Evolutionary conservation across 176 grass and related monocot genomes (phyloP), one percentile per base, ranked within the genome.

Genomic region (Musa acuminata): DNA sequence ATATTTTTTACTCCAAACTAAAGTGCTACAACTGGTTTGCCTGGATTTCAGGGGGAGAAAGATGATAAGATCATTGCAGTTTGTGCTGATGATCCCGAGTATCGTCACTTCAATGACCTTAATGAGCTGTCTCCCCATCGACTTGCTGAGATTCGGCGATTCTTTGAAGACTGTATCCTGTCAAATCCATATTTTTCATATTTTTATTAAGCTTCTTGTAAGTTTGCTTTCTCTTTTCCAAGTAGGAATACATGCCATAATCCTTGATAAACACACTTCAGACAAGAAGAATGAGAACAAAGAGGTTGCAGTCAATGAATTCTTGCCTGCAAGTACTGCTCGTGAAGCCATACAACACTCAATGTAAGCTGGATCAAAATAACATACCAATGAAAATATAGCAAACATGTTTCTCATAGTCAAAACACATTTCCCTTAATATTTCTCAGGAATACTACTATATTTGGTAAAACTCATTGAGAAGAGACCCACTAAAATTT

Each of bases 221-320:
- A 24, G 1, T 24, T 65, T 27, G 13, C 23, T 11, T 64, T 64
- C 26, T 26, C 9, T 6, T 43, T 0, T 26, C 9, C 62, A 3
- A 3, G 11, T 27, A 69, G 7, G n/a, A 69, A 29, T 11, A n/a
- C 1, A 20, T 1, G 24, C 8, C 11, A 17, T 7, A 12, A 21
- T 82, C 59, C 67, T 79, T 64, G 6, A 20, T 21, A 67, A 77
- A 78, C 70, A 78, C 70, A 50, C 75, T 87, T 23, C 62, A 88
- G 91, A 90, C 68, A 88, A 94, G 87, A 88, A 94, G 75, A 90
- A 94, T 72, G 85, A 94, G 68, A 90, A 94, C 75, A 94, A 90
- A 72, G 78, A 82, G 49, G 87, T 90, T 51, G 91, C 85, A 9
- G 91, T 94, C 9, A 51, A 90, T 23, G 85, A 83, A 26, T 87